Conservation (phyloP, 139 green algal genomes). For the Closterium sp. region DNA sequence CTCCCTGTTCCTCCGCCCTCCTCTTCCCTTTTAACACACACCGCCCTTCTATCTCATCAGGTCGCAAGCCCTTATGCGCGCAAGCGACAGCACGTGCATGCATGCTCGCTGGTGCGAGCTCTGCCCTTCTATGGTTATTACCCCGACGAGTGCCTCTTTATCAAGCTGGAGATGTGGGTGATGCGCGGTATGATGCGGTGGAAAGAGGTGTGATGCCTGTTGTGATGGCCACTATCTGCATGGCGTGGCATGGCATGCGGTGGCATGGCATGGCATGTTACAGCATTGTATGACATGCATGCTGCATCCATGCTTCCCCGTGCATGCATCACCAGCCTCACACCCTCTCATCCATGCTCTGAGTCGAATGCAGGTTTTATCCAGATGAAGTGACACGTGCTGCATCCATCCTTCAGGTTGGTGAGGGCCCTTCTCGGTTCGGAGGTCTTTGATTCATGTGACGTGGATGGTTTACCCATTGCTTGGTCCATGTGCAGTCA, state of each 20-base stretch:
- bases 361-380: background rate
- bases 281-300: background rate
- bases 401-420: background rate
- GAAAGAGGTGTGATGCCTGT: no score
- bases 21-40: no score
- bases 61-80: background rate
- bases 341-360: background rate
- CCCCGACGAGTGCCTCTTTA: slow-evolving; percentile 72
- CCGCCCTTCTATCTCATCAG: background rate
- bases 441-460: background rate
- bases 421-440: no score
- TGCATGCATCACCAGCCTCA: background rate
- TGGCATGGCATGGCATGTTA: background rate
- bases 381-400: background rate
- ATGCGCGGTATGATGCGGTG: background rate
- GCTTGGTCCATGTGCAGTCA: slow-evolving; percentile 34
- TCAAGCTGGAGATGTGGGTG: slow-evolving; percentile 80
- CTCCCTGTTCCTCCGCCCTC: no score
- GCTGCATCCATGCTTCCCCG: background rate
- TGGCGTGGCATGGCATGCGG: background rate
- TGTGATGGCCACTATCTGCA: background rate
- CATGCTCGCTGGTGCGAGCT: slow-evolving; percentile 73
- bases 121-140: slow-evolving; percentile 88
- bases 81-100: slow-evolving; percentile 65
- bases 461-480: no score